These are phyloP conservation scores for Lachnellula arida DNA, from an alignment of 2,329 filamentous ascomycete genomes.

Conservation along the genomic window DNA sequence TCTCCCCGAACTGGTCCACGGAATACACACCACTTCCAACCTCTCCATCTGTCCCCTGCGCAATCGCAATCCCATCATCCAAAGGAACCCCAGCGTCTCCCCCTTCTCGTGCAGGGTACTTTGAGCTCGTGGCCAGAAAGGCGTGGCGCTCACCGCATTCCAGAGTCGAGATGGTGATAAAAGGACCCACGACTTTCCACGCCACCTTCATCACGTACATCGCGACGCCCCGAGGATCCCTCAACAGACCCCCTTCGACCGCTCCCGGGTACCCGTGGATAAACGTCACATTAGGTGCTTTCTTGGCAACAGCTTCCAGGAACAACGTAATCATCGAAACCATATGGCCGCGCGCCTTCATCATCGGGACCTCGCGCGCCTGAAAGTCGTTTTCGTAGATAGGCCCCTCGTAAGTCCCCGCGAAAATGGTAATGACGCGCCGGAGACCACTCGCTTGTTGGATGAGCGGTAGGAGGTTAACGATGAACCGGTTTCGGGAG, in stretches of 20 bases:
- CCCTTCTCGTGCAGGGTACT: slow-evolving; percentile 18
- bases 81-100: slow-evolving; percentile 20
- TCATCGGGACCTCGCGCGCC: slow-evolving; percentile 32
- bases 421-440: slow-evolving; percentile 49
- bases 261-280: slow-evolving; percentile 44
- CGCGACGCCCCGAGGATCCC: slow-evolving; percentile 26
- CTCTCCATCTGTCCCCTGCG: slow-evolving; percentile 29
- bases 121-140: slow-evolving; percentile 33
- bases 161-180: slow-evolving; percentile 1
- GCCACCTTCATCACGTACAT: neutral
- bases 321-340: slow-evolving; percentile 44
- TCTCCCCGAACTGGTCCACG: slow-evolving; percentile 29
- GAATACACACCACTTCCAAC: slow-evolving; percentile 33
- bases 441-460: slow-evolving; percentile 40
- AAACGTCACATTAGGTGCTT: slow-evolving; percentile 43
- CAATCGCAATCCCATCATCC: slow-evolving; percentile 11
- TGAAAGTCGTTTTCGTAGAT: slow-evolving; percentile 42
- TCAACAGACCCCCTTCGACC: slow-evolving; percentile 29
- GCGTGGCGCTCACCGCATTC: slow-evolving; percentile 35
- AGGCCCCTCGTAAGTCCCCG: slow-evolving; percentile 46
- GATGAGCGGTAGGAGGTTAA: slow-evolving; percentile 53
- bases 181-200: neutral
- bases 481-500: slow-evolving; percentile 49
- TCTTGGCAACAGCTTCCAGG: slow-evolving; percentile 41
- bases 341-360: slow-evolving; percentile 39